A percentile compares a stretch with the other conserved stretches of the same genome.
phyloP scores from a whole-genome alignment of 179 eudicot genomes.

The Dionaea muscipula region DNA sequence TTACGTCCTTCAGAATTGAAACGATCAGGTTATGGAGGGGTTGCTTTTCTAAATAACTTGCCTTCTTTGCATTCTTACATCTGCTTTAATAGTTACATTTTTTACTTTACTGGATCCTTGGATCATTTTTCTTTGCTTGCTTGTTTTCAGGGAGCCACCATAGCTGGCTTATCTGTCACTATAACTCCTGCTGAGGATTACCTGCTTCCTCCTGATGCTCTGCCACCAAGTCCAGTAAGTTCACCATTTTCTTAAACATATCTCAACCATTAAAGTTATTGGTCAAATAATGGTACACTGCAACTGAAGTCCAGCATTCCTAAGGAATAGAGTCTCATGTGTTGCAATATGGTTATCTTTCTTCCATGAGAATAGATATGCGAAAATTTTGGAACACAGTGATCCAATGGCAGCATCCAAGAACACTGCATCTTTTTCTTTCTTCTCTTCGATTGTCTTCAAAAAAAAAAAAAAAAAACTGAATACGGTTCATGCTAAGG shows the following conservation, averaged over 20 bases:
- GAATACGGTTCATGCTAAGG: too few relatives aligned
- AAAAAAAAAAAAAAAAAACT: too few relatives aligned
- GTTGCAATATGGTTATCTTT: too few relatives aligned
- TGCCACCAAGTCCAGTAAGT: constrained; percentile 21
- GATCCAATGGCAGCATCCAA: not conserved
- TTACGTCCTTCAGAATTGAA: too few relatives aligned
- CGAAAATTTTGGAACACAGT: not conserved
- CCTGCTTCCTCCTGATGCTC: constrained; percentile 37
- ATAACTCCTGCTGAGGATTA: constrained; percentile 32
- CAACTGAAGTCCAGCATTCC: too few relatives aligned
- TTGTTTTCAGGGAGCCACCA: constrained; percentile 23
- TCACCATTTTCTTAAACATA: not conserved
- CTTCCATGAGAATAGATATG: not conserved
- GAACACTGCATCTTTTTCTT: too few relatives aligned
- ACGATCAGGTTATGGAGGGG: too few relatives aligned
- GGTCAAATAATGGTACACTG: not conserved
- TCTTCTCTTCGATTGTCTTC: too few relatives aligned
- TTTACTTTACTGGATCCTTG: not conserved
- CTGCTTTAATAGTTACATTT: too few relatives aligned
- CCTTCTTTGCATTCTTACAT: too few relatives aligned
- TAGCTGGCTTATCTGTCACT: constrained; percentile 22
- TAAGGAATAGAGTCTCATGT: too few relatives aligned
- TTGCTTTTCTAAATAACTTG: too few relatives aligned
- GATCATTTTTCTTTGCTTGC: not conserved
- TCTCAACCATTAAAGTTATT: not conserved